Base-by-base conservation (phyloP, 345 rosid species). In the Salix koriyanagi region DNA sequence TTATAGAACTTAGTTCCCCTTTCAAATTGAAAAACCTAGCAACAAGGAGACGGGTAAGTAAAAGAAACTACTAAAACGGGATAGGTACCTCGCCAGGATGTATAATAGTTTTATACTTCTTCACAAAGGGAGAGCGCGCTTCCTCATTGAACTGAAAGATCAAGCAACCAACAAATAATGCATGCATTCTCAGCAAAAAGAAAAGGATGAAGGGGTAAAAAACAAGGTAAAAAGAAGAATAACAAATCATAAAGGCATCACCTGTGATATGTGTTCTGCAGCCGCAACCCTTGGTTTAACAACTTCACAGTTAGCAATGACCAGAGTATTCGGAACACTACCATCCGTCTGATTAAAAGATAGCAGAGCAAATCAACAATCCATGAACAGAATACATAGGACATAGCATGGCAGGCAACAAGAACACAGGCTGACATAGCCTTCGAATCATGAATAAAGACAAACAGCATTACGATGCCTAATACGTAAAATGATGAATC, bases 301-400 rank as follows among this genome's bases (percentile, higher is more conserved):
- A 81, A 87, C 90, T 85, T 94, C 94, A 67, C 94, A 91, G 66
- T 87, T 91, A 7, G 96, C 97, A 78, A 94, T 90, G 65, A 94
- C 97, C 83, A 94, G 87, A 30, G 98, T 92, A 85, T 94, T 92
- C 50, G 98, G 98, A 69, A 91, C 96, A 65, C 91, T 91, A 34
- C 97, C 97, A 83, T 94, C 87, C 52, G 98, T 94, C 98, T 94
- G 86, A 11, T 23, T 73, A 74, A 30, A 79, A 1, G 37, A 75
- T 66, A 79, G 36, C 7, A 34, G n/a, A 65, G 2, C 52, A 65
- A 65, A 65, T 19, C n/a, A 66, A 66, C 34, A 66, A 16, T 34
- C 36, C 13, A 28, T 30, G 28, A 60, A 60, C 41, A 12, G 19
- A 66, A 16, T 5, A 32, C 1, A 7, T 21, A 30, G 14, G 30